Base-by-base conservation (phyloP, 2,329 filamentous ascomycete species). In the Beauveria pseudobassiana region DNA sequence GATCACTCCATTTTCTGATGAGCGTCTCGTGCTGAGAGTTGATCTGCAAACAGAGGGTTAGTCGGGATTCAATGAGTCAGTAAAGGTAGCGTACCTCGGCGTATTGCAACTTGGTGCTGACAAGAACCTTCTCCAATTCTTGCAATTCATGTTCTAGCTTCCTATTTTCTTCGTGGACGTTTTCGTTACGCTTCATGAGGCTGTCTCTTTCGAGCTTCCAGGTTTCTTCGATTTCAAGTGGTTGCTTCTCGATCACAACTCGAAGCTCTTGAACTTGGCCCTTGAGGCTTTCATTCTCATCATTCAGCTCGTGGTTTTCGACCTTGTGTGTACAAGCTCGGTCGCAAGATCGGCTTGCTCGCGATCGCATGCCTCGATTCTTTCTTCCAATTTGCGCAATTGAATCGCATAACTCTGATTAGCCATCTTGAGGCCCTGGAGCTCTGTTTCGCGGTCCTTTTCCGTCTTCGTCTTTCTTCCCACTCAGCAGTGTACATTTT, bases 121-220 rank as follows among this genome's bases (percentile, higher is more conserved):
- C 93, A 66, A 99, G 79, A 73, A 92, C 87, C 75, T 93, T 90
- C 79, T 98, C 95, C 79, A 98, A 90, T 68, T 97, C 92, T 5
- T 85, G 82, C 82, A 96, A 84, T 70, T 95, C 90, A 71, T 96
- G 93, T 75, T 97, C 93, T 67, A 99, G 78, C 62, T 82, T 85
- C 63, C 89, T 83, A 70, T 98, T 99, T 77, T 96, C 91, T 68
- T 96, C 92, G 70, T 98, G 93, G 8, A 98, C 93, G 69, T 96
- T 91, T 65, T 89, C 84, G 72, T 98, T 98, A 64, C 92, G 86
- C 74, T 91, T 87, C 88, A 98, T 95, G 69, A 98, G 86, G 59
- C 89, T 85, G 61, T 97, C 93, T 77, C 96, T 93, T 75, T 98
- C 93, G 12, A 84, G 83, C 72, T 89, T 86, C 75, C 96, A 85